Evolutionary conservation across 2,329 filamentous ascomycete species (phyloP), one percentile per base, ranked within the genome.

Genomic region (Fusarium sterilihyphosum): DNA sequence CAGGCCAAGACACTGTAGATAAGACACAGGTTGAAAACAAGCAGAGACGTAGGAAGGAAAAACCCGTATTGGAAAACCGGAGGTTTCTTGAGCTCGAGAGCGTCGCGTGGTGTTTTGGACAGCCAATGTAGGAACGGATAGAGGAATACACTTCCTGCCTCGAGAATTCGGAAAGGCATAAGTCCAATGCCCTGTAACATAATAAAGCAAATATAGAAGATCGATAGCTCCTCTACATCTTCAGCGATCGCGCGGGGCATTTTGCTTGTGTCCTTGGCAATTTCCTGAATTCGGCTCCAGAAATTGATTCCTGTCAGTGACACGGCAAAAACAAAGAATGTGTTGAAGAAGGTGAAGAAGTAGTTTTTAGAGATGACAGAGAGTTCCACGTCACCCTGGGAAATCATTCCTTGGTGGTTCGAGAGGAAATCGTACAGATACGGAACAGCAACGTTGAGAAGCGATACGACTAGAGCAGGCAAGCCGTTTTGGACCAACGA

Each of bases 281-380:
- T 90, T 54, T 96, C 89, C 61, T 90, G 90, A 53, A 98, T 87
- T 60, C 93, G 89, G 40, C 87, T 86, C 83, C 91, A 91, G 79
- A 98, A 93, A 61, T 92, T 90, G 44, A 92, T 91, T 83, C 93
- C 94, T 9, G 95, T 94, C 61, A 93, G 93, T 52, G 97, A 93
- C 33, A 96, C 89, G 2, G 96, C 97, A 81, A 98, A 98, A 50
- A 98, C 90, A 58, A 98, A 89, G 84, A 99, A 99, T 65, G 98
- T 94, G 84, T 99, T 99, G 89, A 99, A 98, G 83, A 99, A 99
- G 16, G 93, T 95, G 81, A 99, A 99, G 87, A 98, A 98, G 85
- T 98, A 99, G 83, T 98, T 99, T 85, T 99, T 99, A 61, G 94
- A 98, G 74, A 99, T 96, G 50, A 97, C 88, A 0, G 96, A 98